Evolutionary conservation across 106 monocot species (phyloP), one percentile per base, ranked within the genome.

Genomic region (Posidonia australis): DNA sequence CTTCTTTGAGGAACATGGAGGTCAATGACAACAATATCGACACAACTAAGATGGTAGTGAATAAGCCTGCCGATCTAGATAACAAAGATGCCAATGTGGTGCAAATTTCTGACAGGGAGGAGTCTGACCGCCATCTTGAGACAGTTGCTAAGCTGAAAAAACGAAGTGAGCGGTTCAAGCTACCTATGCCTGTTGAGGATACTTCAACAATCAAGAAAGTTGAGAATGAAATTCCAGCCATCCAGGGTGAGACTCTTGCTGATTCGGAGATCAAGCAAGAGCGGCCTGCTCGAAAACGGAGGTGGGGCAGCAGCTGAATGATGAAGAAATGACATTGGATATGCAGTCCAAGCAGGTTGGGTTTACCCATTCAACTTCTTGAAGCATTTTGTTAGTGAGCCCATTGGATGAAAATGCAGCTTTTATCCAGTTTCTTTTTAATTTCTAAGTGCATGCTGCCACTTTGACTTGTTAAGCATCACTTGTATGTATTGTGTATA

Each of bases 171-270:
- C 78, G 93, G 11, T 94, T 94, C 54, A 89, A 86, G 54, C 82
- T 86, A 68, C 89, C 93, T 13, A 79, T 94, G 89, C 89, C 83
- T 46, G 80, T 81, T 23, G 93, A 94, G 72, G 89, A 94, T 17
- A 25, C 59, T 16, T 19, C 47, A 9, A 16, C 10, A 42, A 76
- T 30, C 69, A 93, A 78, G 57, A 84, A 78, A 63, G 21, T 46
- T 2, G 89, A 94, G 32, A 77, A 58, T 51, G 86, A 86, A 41
- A 46, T 71, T 42, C 67, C 42, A 21, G 13, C 23, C 26, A 30
- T 53, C 13, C 70, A 73, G 26, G 70, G 31, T 27, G 84, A 77
- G 21, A 24, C 72, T 73, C 60, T 44, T 66, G 41, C 73, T 67
- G 77, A 84, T 63, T 24, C 59, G 5, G 89, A 86, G 23, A 66